Conservation (phyloP, 2,329 filamentous ascomycete species). For the Fusarium domesticum region DNA sequence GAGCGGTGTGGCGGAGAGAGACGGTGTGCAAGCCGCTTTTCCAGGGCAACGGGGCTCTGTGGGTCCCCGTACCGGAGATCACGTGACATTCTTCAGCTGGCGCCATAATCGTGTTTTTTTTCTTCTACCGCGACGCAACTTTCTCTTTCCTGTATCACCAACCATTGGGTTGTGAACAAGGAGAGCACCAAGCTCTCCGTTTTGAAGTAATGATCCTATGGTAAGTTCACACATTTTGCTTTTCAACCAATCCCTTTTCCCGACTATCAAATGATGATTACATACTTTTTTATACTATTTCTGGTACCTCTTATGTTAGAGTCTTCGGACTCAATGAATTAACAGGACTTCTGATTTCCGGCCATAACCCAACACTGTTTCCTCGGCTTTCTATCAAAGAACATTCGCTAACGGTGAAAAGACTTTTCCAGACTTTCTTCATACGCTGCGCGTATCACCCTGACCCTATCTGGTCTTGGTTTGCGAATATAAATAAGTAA, state of each 20-base stretch:
- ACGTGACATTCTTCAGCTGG: constrained; percentile 15
- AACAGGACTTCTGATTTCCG: constrained; percentile 74
- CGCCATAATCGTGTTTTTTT: constrained; percentile 20
- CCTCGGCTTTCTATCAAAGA: constrained; percentile 5
- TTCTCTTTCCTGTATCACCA: constrained; percentile 9
- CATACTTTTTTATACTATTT: constrained; percentile 62
- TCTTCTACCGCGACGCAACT: constrained; percentile 10
- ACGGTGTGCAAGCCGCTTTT: too few relatives aligned
- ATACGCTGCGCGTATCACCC: too few relatives aligned
- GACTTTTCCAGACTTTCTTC: background rate
- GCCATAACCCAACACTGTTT: constrained; percentile 12
- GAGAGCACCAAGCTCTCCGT: too few relatives aligned
- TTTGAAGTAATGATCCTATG: too few relatives aligned
- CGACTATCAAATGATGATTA: constrained; percentile 65
- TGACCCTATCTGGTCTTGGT: too few relatives aligned
- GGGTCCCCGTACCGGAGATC: too few relatives aligned
- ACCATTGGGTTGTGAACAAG: too few relatives aligned
- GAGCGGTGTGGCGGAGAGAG: constrained; percentile 15
- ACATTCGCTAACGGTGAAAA: constrained; percentile 20
- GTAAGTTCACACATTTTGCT: constrained; percentile 32
- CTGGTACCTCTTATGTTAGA: constrained; percentile 99
- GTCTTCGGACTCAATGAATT: constrained; percentile 69
- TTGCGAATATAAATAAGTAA: too few relatives aligned
- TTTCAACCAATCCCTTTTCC: constrained; percentile 16
- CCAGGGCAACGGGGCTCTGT: too few relatives aligned